phyloP scores from a whole-genome alignment of 352 stramenopile genomes.

The Lagenidium sp. region DNA sequence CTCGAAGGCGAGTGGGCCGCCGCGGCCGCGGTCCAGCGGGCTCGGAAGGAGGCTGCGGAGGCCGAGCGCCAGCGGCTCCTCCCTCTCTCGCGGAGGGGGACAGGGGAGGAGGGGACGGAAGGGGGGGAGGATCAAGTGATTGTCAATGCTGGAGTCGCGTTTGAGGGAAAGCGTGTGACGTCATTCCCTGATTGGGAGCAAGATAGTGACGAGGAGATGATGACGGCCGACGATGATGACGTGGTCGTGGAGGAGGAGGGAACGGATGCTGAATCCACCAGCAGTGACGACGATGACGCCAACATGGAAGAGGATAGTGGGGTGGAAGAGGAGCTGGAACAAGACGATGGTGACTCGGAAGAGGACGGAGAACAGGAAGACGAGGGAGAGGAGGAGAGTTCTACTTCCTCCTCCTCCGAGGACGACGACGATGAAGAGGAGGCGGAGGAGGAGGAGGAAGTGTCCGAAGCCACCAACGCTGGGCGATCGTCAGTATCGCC shows the following conservation, averaged over 20 bases:
- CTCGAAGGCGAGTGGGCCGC: slow-evolving; percentile 31
- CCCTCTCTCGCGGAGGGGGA: no score
- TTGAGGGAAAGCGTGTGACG: slow-evolving; percentile 17
- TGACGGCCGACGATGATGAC: not conserved
- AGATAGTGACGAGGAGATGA: slow-evolving; percentile 8
- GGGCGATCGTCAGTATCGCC: slow-evolving; percentile 2
- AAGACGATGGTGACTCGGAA: slow-evolving; percentile 9
- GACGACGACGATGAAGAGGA: slow-evolving; percentile 3
- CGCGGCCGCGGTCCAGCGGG: slow-evolving; percentile 5
- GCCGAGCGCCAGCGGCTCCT: not conserved
- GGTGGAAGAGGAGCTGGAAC: slow-evolving; percentile 1
- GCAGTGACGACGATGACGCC: no score
- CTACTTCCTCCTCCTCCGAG: no score
- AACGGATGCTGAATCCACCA: slow-evolving; percentile 1
- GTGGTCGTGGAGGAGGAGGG: slow-evolving; percentile 1
- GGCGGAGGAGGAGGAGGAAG: slow-evolving; percentile 7
- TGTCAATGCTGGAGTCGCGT: slow-evolving; percentile 16
- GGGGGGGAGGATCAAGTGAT: slow-evolving; percentile 3
- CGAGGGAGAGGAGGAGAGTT: slow-evolving; percentile 9
- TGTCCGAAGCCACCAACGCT: slow-evolving; percentile 5
- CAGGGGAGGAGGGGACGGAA: not conserved
- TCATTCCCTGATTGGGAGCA: no score
- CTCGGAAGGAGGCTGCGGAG: not conserved
- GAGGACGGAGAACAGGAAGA: slow-evolving; percentile 1
- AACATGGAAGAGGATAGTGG: not conserved